phyloP scores from a whole-genome alignment of 2,329 filamentous ascomycete genomes.

The Colletotrichum tanaceti region DNA sequence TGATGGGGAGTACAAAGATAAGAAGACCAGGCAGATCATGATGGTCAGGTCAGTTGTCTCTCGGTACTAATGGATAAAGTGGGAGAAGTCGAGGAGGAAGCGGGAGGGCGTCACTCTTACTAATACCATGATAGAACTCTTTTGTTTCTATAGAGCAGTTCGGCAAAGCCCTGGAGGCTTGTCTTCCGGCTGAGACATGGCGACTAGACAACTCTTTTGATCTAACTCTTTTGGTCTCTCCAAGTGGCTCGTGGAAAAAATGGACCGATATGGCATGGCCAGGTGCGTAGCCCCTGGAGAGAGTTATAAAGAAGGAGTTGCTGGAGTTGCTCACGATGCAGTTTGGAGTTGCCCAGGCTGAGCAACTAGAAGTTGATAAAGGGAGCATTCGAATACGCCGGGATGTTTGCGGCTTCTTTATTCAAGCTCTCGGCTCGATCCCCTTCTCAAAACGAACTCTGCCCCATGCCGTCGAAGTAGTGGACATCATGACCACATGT shows the following conservation, averaged over 20 bases:
- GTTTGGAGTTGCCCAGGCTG: no score
- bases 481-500: slow-evolving; percentile 10
- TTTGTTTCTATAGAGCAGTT: slow-evolving; percentile 27
- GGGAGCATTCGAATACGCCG: no score
- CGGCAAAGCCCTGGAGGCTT: slow-evolving; percentile 19
- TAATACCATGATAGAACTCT: neutral
- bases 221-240: no score
- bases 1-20: slow-evolving; percentile 29
- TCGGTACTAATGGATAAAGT: neutral
- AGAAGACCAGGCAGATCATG: slow-evolving; percentile 4
- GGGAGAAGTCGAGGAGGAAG: no score
- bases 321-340: no score
- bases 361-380: no score
- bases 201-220: no score
- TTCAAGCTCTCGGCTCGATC: neutral
- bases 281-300: no score
- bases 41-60: neutral
- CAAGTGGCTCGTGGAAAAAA: no score
- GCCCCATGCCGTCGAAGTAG: neutral
- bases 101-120: no score
- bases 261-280: no score
- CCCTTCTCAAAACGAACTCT: neutral
- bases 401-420: neutral
- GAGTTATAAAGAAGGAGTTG: no score
- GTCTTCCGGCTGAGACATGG: neutral